Base-by-base conservation (phyloP, 2,329 filamentous ascomycete genomes). In the Colletotrichum musicola region DNA sequence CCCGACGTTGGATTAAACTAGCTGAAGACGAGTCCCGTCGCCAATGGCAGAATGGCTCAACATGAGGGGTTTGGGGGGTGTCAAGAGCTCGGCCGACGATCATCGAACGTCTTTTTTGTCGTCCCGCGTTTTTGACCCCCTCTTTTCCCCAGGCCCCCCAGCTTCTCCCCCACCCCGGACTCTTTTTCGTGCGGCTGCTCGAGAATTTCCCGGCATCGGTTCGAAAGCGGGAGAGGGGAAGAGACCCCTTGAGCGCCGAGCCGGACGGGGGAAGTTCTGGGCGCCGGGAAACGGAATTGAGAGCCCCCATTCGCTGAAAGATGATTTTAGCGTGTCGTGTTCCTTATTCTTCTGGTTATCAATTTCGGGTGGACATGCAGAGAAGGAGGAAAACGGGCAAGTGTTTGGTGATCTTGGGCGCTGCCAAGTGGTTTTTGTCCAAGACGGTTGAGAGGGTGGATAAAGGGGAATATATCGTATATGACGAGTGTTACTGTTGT, bases 201-300 rank as follows among this genome's bases (percentile, higher is more conserved):
- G 65, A 64, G 18, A 64, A 68, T 55, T 68, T 55, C 54, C 65
- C 65, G 61, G 65, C 54, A 57, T 22, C 49, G 47, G 47, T 25
- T 20, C 18, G n/a, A 49, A 13, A 35, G 30, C 30, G 30, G 30
- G 18, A 49, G 46, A 38, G 54, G 27, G 22, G 35, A 18, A 30
- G 14, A 6, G 16, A 22, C 50, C 30, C 7, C 30, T 35, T 10
- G 54, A 18, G 16, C 38, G 64, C 46, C 54, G 16, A 64, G 60
- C 46, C 47, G 56, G 46, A 54, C 63, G 27, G 14, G 35, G 10
- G 20, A 22, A 18, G 25, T 16, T 35, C 30, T 35, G 30, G 30
- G 30, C 30, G 30, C 30, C 30, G 30, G 30, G 30, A 10, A 35
- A 10, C 30, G 30, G 30, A 35, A 35, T 35, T 35, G 7, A 7